Conservation (phyloP, 257 asterid species). For the Plectranthus barbatus region DNA sequence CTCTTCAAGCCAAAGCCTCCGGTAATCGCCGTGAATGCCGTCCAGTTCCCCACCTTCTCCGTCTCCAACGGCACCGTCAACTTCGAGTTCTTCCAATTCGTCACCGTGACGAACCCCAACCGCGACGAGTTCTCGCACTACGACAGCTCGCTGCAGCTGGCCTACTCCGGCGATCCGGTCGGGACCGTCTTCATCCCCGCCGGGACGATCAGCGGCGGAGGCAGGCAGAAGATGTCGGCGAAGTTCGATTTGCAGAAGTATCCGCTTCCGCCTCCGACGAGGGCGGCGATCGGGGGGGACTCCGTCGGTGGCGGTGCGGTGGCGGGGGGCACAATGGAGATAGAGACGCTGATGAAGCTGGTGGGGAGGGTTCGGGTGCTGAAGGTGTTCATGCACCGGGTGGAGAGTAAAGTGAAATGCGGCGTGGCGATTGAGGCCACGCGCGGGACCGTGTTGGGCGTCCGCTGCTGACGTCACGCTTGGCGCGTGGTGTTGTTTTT, state of each 20-base stretch:
- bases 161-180: slow-evolving; percentile 72
- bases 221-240: slow-evolving; percentile 82
- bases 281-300: slow-evolving; percentile 28
- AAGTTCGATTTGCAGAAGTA: slow-evolving; percentile 65
- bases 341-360: slow-evolving; percentile 80
- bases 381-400: slow-evolving; percentile 77
- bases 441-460: slow-evolving; percentile 71
- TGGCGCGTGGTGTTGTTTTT: background rate
- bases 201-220: slow-evolving; percentile 70
- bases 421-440: slow-evolving; percentile 61
- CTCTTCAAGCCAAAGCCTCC: slow-evolving; percentile 81
- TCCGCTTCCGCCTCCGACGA: slow-evolving; percentile 44
- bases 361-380: slow-evolving; percentile 84
- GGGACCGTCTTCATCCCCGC: slow-evolving; percentile 86
- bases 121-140: slow-evolving; percentile 87
- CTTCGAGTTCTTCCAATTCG: slow-evolving; percentile 81
- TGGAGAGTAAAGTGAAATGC: slow-evolving; percentile 56
- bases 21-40: slow-evolving; percentile 70
- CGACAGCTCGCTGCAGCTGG: slow-evolving; percentile 93
- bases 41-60: slow-evolving; percentile 79
- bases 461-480: slow-evolving; percentile 48
- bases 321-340: slow-evolving; percentile 52
- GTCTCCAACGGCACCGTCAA: slow-evolving; percentile 66
- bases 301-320: slow-evolving; percentile 10
- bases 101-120: slow-evolving; percentile 84